Evolutionary conservation across 2,329 filamentous ascomycete genomes (phyloP).

Genomic region (Aspergillus ruber): DNA sequence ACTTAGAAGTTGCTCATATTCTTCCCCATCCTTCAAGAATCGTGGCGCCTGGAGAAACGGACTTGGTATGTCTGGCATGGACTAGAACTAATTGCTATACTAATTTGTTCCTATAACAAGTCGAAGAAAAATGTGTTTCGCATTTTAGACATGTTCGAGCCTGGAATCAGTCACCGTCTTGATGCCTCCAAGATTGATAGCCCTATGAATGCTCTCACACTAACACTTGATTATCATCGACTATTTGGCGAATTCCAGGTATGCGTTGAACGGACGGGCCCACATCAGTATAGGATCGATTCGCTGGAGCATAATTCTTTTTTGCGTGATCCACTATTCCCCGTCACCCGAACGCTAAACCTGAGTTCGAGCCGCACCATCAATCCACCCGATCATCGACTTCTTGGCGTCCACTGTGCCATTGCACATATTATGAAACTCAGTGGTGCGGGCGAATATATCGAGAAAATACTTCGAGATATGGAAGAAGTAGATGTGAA

Average conservation of each 20-base stretch:
- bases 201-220: slow-evolving; percentile 13
- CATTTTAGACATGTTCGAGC: slow-evolving; percentile 17
- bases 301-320: slow-evolving; percentile 10
- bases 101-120: slow-evolving; percentile 2
- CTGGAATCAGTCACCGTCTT: slow-evolving; percentile 9
- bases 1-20: no score
- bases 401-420: slow-evolving; percentile 22
- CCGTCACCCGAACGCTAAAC: slow-evolving; percentile 13
- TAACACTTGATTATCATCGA: slow-evolving; percentile 11
- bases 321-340: slow-evolving; percentile 14
- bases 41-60: no score
- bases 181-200: slow-evolving; percentile 13
- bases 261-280: slow-evolving; percentile 12
- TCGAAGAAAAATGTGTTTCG: slow-evolving; percentile 9
- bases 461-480: no score
- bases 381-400: slow-evolving; percentile 23
- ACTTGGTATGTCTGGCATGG: no score
- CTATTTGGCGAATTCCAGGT: slow-evolving; percentile 14
- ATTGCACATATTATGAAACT: no score
- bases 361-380: slow-evolving; percentile 24
- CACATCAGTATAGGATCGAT: slow-evolving; percentile 15
- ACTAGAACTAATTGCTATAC: neutral
- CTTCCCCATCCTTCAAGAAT: no score
- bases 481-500: no score
- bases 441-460: no score